Percentiles rank a stretch among this genome's conserved stretches.
phyloP scores from a whole-genome alignment of 108 stramenopile species.

The Licmophora abbreviata region DNA sequence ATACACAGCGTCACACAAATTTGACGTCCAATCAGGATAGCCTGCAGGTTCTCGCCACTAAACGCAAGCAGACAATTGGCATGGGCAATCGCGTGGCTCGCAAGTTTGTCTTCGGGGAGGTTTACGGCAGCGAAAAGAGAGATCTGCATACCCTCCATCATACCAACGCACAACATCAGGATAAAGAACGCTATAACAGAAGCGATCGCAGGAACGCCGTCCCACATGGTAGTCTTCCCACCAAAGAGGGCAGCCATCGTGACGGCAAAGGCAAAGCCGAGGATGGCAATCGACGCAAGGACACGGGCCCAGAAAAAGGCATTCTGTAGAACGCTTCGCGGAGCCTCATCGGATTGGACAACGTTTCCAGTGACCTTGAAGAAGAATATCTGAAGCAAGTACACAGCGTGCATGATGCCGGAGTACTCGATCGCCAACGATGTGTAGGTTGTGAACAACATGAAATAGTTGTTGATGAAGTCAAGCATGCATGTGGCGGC shows the following conservation, averaged over 20 bases:
- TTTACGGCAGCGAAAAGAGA: conserved; percentile 49
- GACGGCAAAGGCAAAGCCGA: conserved; percentile 48
- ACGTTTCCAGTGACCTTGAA: conserved; percentile 11
- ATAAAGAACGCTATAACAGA: conserved; percentile 30
- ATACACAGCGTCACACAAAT: conserved; percentile 32
- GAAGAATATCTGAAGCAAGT: conserved; percentile 21
- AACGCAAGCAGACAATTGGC: conserved; percentile 28
- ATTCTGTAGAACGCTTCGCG: conserved; percentile 24
- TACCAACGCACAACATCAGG: conserved; percentile 32
- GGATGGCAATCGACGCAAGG: conserved; percentile 26
- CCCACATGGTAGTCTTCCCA: conserved; percentile 36
- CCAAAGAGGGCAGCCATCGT: conserved; percentile 25
- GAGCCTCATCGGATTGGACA: conserved; percentile 41
- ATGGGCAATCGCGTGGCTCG: conserved; percentile 14
- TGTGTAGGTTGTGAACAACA: conserved; percentile 13
- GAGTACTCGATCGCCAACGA: conserved; percentile 19
- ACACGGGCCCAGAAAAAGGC: conserved; percentile 48
- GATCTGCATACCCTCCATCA: conserved; percentile 62
- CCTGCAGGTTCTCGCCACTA: conserved; percentile 22
- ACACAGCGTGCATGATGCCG: conserved; percentile 21
- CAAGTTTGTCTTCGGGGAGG: conserved; percentile 23
- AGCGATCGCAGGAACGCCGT: conserved; percentile 17
- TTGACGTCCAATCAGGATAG: conserved; percentile 54
- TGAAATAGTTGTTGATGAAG: conserved; percentile 29
- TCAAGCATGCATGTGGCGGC: conserved; percentile 27